Conservation (phyloP, 208 protist genomes). For the Herpetomonas muscarum region DNA sequence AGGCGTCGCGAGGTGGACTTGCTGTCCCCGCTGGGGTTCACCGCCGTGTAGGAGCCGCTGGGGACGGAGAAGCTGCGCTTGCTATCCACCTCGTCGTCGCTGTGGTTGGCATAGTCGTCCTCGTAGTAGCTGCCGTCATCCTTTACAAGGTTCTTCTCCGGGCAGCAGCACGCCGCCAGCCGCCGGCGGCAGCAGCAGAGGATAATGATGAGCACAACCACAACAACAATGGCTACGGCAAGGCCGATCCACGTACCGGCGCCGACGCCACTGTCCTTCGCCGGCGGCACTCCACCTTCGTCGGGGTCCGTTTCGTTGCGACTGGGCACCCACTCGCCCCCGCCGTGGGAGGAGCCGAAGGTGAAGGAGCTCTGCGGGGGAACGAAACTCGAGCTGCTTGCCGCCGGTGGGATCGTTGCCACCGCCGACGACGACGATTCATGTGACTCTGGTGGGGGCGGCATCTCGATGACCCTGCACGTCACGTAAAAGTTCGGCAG, state of each 20-base stretch:
- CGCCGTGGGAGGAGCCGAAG: not conserved
- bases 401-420: not conserved
- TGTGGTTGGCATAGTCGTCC: not conserved
- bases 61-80: not conserved
- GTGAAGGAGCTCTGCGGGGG: not conserved
- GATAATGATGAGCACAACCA: constrained; percentile 4
- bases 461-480: not conserved
- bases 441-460: not conserved
- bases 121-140: not conserved
- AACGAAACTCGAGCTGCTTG: no score
- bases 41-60: not conserved
- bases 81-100: not conserved
- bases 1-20: not conserved
- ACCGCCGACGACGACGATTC: not conserved
- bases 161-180: not conserved
- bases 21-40: not conserved
- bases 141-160: constrained; percentile 4
- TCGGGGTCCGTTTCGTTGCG: constrained; percentile 2
- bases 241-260: constrained; percentile 8
- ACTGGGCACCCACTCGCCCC: not conserved
- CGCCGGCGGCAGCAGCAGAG: constrained; percentile 11
- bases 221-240: constrained; percentile 7
- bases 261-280: not conserved
- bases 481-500: not conserved
- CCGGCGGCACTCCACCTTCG: not conserved